Evolutionary conservation across 176 grass and related monocot species (phyloP).

Genomic region (Neostapfia colusana): DNA sequence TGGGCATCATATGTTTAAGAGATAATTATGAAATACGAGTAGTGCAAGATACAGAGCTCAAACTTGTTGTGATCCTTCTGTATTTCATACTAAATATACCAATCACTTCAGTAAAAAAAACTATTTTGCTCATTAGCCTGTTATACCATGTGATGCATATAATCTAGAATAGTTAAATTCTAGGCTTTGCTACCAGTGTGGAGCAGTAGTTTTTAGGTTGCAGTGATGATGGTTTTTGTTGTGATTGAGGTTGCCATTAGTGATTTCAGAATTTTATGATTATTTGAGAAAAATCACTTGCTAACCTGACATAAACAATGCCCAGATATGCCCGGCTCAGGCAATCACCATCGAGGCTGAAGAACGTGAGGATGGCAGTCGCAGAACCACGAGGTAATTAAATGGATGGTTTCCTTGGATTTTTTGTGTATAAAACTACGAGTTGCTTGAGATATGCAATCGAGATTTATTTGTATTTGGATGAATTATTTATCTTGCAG

Average conservation of each 20-base stretch:
- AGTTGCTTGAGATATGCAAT: not conserved
- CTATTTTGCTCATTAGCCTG: not conserved
- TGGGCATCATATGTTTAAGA: not conserved
- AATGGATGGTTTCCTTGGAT: not conserved
- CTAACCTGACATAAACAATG: constrained; percentile 23
- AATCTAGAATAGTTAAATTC: not conserved
- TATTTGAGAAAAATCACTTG: not conserved
- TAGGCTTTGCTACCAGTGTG: not conserved
- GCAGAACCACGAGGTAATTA: constrained; percentile 84
- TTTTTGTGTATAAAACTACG: not conserved
- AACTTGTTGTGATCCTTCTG: not conserved
- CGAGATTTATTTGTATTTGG: not conserved
- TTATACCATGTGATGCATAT: no score
- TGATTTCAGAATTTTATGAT: constrained; percentile 12
- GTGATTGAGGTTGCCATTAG: constrained; percentile 2
- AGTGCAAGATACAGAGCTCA: not conserved
- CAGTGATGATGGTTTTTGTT: not conserved
- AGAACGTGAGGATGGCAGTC: constrained; percentile 97
- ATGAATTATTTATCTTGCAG: constrained; percentile 30
- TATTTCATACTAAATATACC: not conserved
- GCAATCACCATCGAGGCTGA: constrained; percentile 99
- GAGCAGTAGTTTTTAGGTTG: not conserved
- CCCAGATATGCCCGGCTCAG: constrained; percentile 93
- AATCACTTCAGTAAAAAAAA: not conserved
- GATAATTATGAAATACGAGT: constrained; percentile 3